phyloP scores from a whole-genome alignment of 306 rosid genomes.

The Sicyos baderoa region DNA sequence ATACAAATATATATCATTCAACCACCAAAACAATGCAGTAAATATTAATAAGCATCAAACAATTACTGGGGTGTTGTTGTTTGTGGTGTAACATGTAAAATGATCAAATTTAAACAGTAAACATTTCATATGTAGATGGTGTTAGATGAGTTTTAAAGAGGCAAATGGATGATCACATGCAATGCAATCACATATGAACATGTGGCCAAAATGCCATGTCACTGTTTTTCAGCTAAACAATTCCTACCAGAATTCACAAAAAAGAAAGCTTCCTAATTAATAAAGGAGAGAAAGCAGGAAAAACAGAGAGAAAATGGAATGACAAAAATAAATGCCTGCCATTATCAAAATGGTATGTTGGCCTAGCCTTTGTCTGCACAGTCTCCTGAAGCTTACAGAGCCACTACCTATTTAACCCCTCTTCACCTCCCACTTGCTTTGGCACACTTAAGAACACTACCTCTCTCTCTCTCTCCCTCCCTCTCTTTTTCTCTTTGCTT shows the following conservation, averaged over 20 bases:
- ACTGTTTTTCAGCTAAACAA: conserved; percentile 16
- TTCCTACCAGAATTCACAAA: conserved; percentile 20
- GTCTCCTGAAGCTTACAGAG: conserved; percentile 16
- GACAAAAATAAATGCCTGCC: conserved; percentile 11
- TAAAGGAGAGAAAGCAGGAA: conserved; percentile 3
- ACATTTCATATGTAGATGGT: no score
- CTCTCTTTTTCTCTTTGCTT: conserved; percentile 15
- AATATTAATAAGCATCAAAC: no score
- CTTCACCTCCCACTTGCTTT: conserved; percentile 18
- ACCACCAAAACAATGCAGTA: no score
- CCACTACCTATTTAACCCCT: conserved; percentile 18
- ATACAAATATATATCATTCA: no score
- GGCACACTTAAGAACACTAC: background rate
- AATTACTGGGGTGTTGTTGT: no score
- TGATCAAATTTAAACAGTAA: background rate
- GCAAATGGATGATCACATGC: conserved; percentile 25
- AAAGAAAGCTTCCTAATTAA: conserved; percentile 17
- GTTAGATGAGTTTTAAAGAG: conserved; percentile 14
- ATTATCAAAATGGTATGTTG: conserved; percentile 15
- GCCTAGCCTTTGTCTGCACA: conserved; percentile 17
- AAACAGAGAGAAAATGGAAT: conserved; percentile 12
- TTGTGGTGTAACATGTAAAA: background rate
- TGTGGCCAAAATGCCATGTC: conserved; percentile 22
- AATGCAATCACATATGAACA: conserved; percentile 22
- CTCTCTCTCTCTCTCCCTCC: conserved; percentile 9